These are phyloP conservation scores for Candida sithepensis DNA, from an alignment of 805 yeast species.

Conservation along the genomic window DNA sequence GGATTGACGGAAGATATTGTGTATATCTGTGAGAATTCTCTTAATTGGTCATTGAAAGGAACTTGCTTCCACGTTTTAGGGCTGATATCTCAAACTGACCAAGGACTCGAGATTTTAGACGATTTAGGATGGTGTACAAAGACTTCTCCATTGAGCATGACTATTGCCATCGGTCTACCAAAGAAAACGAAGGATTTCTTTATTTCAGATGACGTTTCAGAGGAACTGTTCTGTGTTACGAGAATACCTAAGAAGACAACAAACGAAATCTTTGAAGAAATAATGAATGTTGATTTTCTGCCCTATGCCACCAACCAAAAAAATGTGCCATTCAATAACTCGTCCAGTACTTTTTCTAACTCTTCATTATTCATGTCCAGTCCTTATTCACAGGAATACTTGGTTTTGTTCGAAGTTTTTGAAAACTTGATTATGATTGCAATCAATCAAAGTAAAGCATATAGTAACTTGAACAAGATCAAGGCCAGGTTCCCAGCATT, in stretches of 20 bases:
- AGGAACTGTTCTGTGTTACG: slow-evolving; percentile 2
- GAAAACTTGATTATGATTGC: slow-evolving; percentile 27
- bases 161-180: slow-evolving; percentile 31
- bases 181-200: slow-evolving; percentile 19
- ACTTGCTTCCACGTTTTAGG: slow-evolving; percentile 79
- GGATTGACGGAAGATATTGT: slow-evolving; percentile 53
- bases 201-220: slow-evolving; percentile 1
- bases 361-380: slow-evolving; percentile 11
- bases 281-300: slow-evolving; percentile 29
- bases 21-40: slow-evolving; percentile 42
- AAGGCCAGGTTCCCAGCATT: slow-evolving; percentile 46
- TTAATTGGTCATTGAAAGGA: slow-evolving; percentile 63
- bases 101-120: slow-evolving; percentile 82
- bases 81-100: slow-evolving; percentile 62
- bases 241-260: slow-evolving; percentile 12
- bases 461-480: slow-evolving; percentile 42
- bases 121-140: slow-evolving; percentile 72
- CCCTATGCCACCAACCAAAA: slow-evolving; percentile 12
- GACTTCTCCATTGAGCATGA: slow-evolving; percentile 38
- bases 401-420: slow-evolving; percentile 23
- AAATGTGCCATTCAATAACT: slow-evolving; percentile 2
- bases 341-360: slow-evolving; percentile 14
- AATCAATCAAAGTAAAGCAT: slow-evolving; percentile 27
- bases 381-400: slow-evolving; percentile 18
- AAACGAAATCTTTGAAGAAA: slow-evolving; percentile 15